Evolutionary conservation across 257 asterid genomes (phyloP).

Genomic region (Solanum acaule): DNA sequence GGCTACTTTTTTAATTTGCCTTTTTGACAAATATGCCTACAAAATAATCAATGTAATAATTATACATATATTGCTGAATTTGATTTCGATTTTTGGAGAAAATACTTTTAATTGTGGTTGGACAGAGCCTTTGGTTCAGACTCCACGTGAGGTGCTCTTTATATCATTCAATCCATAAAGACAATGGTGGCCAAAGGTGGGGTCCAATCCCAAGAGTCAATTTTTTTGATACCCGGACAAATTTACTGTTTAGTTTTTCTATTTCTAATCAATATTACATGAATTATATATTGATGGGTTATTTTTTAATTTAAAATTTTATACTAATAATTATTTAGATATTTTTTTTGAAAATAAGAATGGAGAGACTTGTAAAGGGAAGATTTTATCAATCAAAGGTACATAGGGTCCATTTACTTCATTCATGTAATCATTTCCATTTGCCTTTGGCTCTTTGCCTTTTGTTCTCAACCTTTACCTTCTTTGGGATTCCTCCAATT

Average conservation of each 20-base stretch:
- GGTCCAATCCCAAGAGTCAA: constrained; percentile 49
- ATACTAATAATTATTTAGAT: background rate
- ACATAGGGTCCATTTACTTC: constrained; percentile 4
- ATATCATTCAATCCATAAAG: constrained; percentile 94
- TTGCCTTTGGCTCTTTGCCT: constrained; percentile 19
- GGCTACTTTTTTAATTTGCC: constrained; percentile 5
- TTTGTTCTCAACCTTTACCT: constrained; percentile 20
- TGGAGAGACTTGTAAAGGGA: background rate
- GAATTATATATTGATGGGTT: background rate
- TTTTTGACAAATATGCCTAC: constrained; percentile 25
- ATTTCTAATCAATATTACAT: background rate
- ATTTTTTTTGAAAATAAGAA: too few relatives aligned
- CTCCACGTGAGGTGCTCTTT: constrained; percentile 99
- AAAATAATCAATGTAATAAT: background rate
- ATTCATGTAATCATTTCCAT: constrained; percentile 1
- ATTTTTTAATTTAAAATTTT: background rate
- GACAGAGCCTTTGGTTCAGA: constrained; percentile 90
- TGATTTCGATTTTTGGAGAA: background rate
- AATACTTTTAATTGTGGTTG: constrained; percentile 44
- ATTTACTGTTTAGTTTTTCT: too few relatives aligned
- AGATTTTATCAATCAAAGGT: constrained; percentile 28
- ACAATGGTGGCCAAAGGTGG: constrained; percentile 70
- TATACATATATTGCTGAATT: background rate
- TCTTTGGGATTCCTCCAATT: constrained; percentile 8
- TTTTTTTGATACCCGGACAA: too few relatives aligned